Evolutionary conservation across 2,329 filamentous ascomycete genomes (phyloP).

Genomic region (Colletotrichum sp.): DNA sequence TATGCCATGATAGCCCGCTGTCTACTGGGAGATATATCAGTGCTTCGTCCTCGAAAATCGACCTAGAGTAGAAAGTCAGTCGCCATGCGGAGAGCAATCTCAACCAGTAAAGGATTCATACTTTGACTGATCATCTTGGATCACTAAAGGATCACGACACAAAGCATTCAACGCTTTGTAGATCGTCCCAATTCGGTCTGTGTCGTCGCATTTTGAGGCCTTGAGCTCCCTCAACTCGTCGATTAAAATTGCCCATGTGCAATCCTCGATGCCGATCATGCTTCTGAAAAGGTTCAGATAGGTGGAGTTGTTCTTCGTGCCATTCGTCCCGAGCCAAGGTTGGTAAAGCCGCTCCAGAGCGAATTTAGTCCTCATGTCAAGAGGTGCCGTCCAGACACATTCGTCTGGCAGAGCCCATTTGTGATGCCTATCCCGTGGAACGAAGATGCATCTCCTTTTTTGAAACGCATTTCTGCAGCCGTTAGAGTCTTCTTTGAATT

Average conservation of each 20-base stretch:
- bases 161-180: neutral
- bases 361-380: neutral
- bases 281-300: neutral
- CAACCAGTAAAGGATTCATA: too few relatives aligned
- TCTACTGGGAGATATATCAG: neutral
- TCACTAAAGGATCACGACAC: too few relatives aligned
- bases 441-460: neutral
- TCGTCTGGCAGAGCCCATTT: neutral
- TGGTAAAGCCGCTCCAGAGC: slow-evolving; percentile 4
- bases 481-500: neutral
- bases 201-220: neutral
- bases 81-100: too few relatives aligned
- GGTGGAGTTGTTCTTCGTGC: neutral
- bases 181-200: neutral
- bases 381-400: neutral
- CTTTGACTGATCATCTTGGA: neutral
- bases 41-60: neutral
- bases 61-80: neutral
- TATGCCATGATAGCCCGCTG: neutral
- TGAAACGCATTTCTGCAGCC: fast-evolving
- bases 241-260: neutral
- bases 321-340: neutral
- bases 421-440: neutral
- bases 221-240: neutral
- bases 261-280: neutral